Conservation (phyloP, 306 rosid species). For the Quercus glauca region DNA sequence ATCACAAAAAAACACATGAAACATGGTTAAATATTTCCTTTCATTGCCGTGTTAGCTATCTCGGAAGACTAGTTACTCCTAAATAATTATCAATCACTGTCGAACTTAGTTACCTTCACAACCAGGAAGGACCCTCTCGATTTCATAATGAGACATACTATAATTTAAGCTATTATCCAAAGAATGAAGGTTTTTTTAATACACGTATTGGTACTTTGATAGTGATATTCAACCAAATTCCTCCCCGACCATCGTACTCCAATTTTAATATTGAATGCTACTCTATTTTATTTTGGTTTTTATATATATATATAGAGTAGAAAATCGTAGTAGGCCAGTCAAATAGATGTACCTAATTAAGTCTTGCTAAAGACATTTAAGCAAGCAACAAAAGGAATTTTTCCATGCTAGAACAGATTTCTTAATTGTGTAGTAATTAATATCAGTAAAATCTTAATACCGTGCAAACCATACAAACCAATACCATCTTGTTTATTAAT, state of each 20-base stretch:
- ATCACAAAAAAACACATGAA: neutral
- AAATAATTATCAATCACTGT: neutral
- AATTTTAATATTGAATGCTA: slow-evolving; percentile 8
- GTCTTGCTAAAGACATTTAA: slow-evolving; percentile 6
- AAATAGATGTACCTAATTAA: slow-evolving; percentile 12
- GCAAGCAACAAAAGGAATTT: slow-evolving; percentile 1
- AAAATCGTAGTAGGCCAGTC: neutral
- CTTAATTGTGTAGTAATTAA: no score
- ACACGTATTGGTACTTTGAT: slow-evolving; percentile 9
- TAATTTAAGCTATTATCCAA: neutral
- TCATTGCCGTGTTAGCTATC: neutral
- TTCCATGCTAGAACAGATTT: neutral
- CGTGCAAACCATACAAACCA: no score
- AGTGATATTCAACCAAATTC: slow-evolving; percentile 16
- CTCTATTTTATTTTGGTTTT: neutral
- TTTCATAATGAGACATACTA: neutral
- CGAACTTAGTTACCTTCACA: neutral
- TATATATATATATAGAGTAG: neutral
- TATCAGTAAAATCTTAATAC: no score
- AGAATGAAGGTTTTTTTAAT: neutral
- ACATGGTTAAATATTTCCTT: neutral
- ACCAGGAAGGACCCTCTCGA: neutral
- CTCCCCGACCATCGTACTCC: neutral
- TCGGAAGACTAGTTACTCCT: neutral
- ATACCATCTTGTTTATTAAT: no score